phyloP scores from a whole-genome alignment of 2,329 filamentous ascomycete species.

The Colletotrichum sp. region DNA sequence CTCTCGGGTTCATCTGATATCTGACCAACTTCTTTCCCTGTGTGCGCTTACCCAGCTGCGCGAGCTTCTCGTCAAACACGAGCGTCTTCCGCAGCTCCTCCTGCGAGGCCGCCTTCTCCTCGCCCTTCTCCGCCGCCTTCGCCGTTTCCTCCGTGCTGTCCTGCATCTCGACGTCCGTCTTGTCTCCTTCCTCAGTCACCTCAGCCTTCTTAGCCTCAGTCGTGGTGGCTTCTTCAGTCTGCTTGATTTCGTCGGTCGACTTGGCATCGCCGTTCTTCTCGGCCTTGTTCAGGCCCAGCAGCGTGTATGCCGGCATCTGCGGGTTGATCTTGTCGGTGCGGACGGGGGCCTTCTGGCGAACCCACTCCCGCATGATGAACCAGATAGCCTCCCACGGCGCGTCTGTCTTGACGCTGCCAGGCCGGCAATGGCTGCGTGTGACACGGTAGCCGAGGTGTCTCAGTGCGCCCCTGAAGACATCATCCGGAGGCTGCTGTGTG shows the following conservation, averaged over 20 bases:
- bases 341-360: conserved; percentile 78
- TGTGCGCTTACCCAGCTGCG: conserved; percentile 73
- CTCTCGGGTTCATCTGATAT: conserved; percentile 88
- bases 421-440: conserved; percentile 86
- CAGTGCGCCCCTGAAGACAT: conserved; percentile 81
- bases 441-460: conserved; percentile 80
- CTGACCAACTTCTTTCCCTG: conserved; percentile 74
- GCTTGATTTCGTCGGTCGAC: background rate
- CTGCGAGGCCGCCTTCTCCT: conserved; percentile 25
- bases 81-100: conserved; percentile 61
- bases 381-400: conserved; percentile 90
- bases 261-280: conserved; percentile 32
- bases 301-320: conserved; percentile 72
- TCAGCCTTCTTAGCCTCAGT: background rate
- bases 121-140: conserved; percentile 38
- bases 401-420: conserved; percentile 91
- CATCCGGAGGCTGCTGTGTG: conserved; percentile 79
- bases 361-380: conserved; percentile 94
- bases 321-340: conserved; percentile 74
- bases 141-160: conserved; percentile 26
- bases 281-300: conserved; percentile 58
- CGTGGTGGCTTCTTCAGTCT: background rate
- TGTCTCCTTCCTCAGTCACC: conserved; percentile 20
- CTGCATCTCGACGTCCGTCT: conserved; percentile 36
- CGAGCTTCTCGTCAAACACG: conserved; percentile 79